A percentile compares a stretch with the other conserved stretches of the same genome.
phyloP scores from a whole-genome alignment of 139 green algal species.

The Zygnema circumcarinatum region DNA sequence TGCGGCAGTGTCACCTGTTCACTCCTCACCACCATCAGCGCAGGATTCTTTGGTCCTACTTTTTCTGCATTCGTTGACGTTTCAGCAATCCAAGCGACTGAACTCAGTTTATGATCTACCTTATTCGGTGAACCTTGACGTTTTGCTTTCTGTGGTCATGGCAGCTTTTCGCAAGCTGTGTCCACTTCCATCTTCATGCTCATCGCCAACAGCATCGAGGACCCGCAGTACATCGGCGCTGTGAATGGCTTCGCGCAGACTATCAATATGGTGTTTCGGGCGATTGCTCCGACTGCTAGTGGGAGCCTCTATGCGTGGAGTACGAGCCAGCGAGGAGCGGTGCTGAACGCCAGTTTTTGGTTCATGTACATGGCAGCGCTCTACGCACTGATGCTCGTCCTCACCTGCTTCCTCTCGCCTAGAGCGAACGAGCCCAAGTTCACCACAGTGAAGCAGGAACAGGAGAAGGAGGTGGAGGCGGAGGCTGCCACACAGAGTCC shows the following conservation, averaged over 20 bases:
- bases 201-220: slow-evolving; percentile 38
- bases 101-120: too few relatives aligned
- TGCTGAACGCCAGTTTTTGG: slow-evolving; percentile 28
- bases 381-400: background rate
- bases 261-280: slow-evolving; percentile 23
- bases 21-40: too few relatives aligned
- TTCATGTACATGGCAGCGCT: background rate
- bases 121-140: too few relatives aligned
- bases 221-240: slow-evolving; percentile 28
- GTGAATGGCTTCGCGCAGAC: slow-evolving; percentile 47
- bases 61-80: too few relatives aligned
- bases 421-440: background rate
- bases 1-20: too few relatives aligned
- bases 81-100: too few relatives aligned
- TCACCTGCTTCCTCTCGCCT: background rate
- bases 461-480: too few relatives aligned
- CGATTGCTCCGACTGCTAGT: slow-evolving; percentile 34
- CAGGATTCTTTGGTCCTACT: too few relatives aligned
- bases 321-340: background rate
- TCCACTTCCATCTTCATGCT: slow-evolving; percentile 60
- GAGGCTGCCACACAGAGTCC: too few relatives aligned
- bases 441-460: background rate
- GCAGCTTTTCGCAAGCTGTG: background rate
- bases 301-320: slow-evolving; percentile 51
- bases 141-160: background rate